Base-by-base conservation (phyloP, 768 basidiomycete genomes). In the Suillus tomentosus region DNA sequence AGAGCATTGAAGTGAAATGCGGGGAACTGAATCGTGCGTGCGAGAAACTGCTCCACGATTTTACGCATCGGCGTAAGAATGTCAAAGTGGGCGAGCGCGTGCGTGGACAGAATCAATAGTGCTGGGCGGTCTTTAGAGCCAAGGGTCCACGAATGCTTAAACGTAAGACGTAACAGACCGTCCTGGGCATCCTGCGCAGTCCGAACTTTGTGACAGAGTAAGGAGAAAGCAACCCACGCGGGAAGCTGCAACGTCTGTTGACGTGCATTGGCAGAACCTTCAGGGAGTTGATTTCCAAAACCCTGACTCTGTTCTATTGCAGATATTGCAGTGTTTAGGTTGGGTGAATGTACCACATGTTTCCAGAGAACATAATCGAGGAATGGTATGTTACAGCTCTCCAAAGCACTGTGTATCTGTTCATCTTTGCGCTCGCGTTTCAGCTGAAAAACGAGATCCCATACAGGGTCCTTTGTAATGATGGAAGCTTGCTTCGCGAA, bases 171-270 rank as follows among this genome's bases (percentile, higher is more conserved):
- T 47, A 82, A 68, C 40, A 84, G 67, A 1, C 78, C 76, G 0
- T 78, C 78, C 22, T 75, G 72, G 0, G 85, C 87, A 27, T 89
- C 81, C 17, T 62, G 62, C 1, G 79, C 71, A 0, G 82, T 81
- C n/a, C 70, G 75, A 13, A 87, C 77, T 70, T 80, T 83, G 73
- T 79, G 80, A 4, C 71, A 74, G 17, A 82, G 73, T 48, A 89
- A 76, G 53, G 81, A 79, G 37, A 90, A 73, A 13, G 83, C 70
- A n/a, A 87, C 74, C 87, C 87, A 90, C 0, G 79, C 66, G 0
- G 89, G 88, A 14, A 78, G 63, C 3, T 36, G 43, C 31, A 8
- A 19, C 24, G 22, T 42, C 17, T 24, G n/a, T 14, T 56, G 13
- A 8, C 22, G 42, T 42, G 24, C 27, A 43, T 22, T 9, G 37